phyloP scores from a whole-genome alignment of 2,329 filamentous ascomycete species.

The Venturiaceae sp. region DNA sequence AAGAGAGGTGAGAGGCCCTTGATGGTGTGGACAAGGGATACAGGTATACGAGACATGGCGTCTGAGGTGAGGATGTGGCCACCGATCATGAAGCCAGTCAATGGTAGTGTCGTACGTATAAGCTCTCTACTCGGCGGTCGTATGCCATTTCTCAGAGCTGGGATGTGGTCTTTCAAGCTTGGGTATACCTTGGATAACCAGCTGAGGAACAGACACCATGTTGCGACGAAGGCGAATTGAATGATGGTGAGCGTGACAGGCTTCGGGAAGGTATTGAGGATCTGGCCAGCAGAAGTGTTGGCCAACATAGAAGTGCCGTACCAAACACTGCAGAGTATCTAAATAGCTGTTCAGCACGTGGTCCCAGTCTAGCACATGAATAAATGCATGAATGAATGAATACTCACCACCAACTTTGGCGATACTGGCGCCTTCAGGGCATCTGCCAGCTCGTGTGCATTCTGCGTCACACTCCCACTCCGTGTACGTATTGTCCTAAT shows the following conservation, averaged over 20 bases:
- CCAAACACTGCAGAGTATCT: conserved; percentile 84
- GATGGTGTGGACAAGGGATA: conserved; percentile 95
- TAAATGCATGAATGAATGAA: neutral
- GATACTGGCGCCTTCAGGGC: conserved; percentile 86
- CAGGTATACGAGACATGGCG: conserved; percentile 87
- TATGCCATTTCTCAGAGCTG: conserved; percentile 76
- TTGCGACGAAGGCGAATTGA: conserved; percentile 88
- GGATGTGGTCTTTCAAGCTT: conserved; percentile 57
- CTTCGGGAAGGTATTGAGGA: conserved; percentile 82
- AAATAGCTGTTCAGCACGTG: conserved; percentile 18
- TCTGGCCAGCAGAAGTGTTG: conserved; percentile 96
- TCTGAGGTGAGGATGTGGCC: conserved; percentile 92
- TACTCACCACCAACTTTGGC: conserved; percentile 69
- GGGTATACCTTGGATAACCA: conserved; percentile 68
- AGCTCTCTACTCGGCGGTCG: conserved; percentile 72
- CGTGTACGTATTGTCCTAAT: conserved; percentile 71
- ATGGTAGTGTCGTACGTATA: conserved; percentile 76
- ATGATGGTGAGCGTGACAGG: conserved; percentile 85
- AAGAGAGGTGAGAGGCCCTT: conserved; percentile 94
- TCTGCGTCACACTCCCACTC: conserved; percentile 80
- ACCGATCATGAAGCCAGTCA: conserved; percentile 86
- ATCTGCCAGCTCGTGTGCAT: conserved; percentile 87
- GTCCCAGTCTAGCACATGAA: conserved; percentile 14
- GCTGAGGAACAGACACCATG: conserved; percentile 73
- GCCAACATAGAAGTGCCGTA: conserved; percentile 92